These are phyloP conservation scores for Serendipita sp. DNA, from an alignment of 768 basidiomycete species.

Conservation along the genomic window DNA sequence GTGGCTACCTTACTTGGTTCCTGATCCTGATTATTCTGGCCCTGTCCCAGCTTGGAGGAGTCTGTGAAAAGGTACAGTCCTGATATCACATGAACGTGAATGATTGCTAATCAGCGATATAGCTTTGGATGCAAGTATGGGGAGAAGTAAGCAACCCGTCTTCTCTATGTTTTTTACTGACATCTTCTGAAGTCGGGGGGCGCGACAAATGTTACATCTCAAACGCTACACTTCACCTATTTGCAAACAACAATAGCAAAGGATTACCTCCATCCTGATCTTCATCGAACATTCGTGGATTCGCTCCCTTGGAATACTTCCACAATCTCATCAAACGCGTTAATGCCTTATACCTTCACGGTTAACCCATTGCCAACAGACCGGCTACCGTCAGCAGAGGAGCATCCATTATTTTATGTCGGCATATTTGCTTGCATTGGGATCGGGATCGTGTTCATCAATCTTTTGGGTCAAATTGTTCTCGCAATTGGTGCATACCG, in stretches of 20 bases:
- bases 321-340: neutral
- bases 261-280: neutral
- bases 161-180: neutral
- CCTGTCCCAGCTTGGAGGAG: constrained; percentile 7
- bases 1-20: constrained; percentile 13
- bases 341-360: neutral
- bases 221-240: neutral
- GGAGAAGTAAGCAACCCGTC: constrained; percentile 14
- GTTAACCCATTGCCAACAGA: neutral
- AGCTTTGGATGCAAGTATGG: constrained; percentile 21
- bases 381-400: constrained; percentile 12
- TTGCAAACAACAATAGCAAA: neutral
- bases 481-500: constrained; percentile 31
- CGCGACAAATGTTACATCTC: neutral
- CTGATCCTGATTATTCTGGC: constrained; percentile 7
- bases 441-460: constrained; percentile 11
- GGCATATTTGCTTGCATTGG: constrained; percentile 13
- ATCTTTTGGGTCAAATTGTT: constrained; percentile 8
- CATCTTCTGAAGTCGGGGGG: neutral
- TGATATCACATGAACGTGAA: neutral
- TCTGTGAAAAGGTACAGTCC: constrained; percentile 31
- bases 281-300: neutral
- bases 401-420: constrained; percentile 16
- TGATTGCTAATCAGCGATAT: neutral
- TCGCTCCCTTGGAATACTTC: neutral